Conservation (phyloP, 2,329 filamentous ascomycete species). For the Tolypocladium album region DNA sequence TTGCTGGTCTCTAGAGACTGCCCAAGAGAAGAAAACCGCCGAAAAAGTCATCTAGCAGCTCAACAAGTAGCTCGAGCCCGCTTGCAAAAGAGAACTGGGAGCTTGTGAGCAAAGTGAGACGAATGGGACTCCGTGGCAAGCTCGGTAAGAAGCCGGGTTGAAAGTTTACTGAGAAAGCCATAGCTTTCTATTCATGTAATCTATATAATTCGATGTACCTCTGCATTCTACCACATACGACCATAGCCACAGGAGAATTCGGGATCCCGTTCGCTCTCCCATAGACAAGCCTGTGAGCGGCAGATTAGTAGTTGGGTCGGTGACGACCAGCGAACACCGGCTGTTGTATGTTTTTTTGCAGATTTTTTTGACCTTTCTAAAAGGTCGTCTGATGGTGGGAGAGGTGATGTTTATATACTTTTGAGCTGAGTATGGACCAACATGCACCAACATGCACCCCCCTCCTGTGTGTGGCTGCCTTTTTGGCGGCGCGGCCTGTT, state of each 20-base stretch:
- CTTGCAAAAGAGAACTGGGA: too few species aligned
- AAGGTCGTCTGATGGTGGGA: neutral
- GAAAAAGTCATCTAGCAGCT: too few species aligned
- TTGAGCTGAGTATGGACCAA: too few species aligned
- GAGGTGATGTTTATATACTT: neutral
- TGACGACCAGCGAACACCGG: neutral
- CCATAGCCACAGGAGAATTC: neutral
- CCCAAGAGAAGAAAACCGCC: too few species aligned
- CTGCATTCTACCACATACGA: neutral
- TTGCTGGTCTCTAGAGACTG: too few species aligned
- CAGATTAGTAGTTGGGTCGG: neutral
- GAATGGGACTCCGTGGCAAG: too few species aligned
- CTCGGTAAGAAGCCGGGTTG: too few species aligned
- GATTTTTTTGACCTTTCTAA: neutral
- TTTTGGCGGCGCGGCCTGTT: neutral
- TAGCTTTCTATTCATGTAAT: too few species aligned
- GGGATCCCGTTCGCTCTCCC: constrained; percentile 1
- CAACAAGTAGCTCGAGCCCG: too few species aligned
- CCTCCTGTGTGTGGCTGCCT: neutral
- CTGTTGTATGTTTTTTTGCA: neutral
- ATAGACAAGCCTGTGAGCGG: neutral
- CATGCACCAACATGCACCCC: neutral
- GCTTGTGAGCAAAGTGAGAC: too few species aligned
- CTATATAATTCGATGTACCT: neutral
- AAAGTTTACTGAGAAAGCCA: too few species aligned